A percentile compares a stretch with the other conserved stretches of the same genome.
Conservation (phyloP, 257 asterid genomes). For the Forsythia viridissima region DNA sequence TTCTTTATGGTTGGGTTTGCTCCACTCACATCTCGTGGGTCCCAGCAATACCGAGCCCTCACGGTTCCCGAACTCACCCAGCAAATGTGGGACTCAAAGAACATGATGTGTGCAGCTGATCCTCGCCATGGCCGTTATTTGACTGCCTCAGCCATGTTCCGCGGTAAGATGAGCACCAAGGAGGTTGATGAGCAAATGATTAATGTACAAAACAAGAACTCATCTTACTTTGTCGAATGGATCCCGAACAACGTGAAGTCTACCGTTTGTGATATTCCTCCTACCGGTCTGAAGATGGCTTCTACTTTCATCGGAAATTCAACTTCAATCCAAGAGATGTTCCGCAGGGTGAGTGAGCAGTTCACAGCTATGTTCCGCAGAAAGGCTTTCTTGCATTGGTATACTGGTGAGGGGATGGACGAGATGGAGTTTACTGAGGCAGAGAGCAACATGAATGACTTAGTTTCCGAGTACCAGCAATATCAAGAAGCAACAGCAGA, state of each 20-base stretch:
- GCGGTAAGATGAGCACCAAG: conserved; percentile 72
- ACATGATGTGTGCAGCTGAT: conserved; percentile 83
- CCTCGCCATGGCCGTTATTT: conserved; percentile 69
- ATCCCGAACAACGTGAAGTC: conserved; percentile 71
- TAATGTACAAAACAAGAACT: conserved; percentile 66
- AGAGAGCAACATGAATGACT: conserved; percentile 77
- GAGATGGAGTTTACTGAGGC: conserved; percentile 75
- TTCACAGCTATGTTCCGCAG: conserved; percentile 75
- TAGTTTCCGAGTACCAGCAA: conserved; percentile 81
- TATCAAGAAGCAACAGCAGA: conserved; percentile 82
- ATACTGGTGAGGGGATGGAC: conserved; percentile 71
- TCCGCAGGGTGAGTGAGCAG: conserved; percentile 64
- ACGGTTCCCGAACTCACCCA: conserved; percentile 80
- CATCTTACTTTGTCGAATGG: conserved; percentile 73
- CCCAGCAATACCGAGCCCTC: conserved; percentile 75
- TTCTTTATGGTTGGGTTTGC: conserved; percentile 88
- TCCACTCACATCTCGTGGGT: conserved; percentile 87
- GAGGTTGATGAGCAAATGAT: conserved; percentile 74
- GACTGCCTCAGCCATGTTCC: conserved; percentile 68
- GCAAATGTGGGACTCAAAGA: conserved; percentile 88
- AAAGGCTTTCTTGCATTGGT: conserved; percentile 75
- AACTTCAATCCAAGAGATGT: conserved; percentile 68
- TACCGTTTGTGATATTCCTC: conserved; percentile 72
- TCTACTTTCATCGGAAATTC: conserved; percentile 70
- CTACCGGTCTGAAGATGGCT: conserved; percentile 68